These are phyloP conservation scores for Cylindrodendrum hubeiense DNA, from an alignment of 2,329 filamentous ascomycete species.

Conservation along the genomic window DNA sequence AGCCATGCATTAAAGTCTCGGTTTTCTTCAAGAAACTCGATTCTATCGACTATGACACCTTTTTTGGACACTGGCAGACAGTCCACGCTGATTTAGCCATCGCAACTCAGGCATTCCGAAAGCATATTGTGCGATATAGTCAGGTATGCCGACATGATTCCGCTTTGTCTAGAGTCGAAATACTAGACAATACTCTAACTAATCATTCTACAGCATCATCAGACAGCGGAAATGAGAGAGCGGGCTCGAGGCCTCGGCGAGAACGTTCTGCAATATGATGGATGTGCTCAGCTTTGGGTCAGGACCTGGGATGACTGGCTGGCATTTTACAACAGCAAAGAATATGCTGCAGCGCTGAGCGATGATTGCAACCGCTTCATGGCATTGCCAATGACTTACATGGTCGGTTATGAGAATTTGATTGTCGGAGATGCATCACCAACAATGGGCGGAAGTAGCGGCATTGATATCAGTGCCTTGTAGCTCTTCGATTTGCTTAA, in stretches of 20 bases:
- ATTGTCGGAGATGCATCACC: conserved; percentile 7
- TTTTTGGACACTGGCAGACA: conserved; percentile 20
- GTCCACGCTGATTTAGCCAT: conserved; percentile 14
- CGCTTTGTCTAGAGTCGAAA: too few species aligned
- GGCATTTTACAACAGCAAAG: conserved; percentile 18
- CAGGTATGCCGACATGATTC: conserved; percentile 12
- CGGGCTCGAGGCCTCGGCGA: conserved; percentile 1
- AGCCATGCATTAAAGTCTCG: conserved; percentile 16
- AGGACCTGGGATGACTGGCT: conserved; percentile 18
- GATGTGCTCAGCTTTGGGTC: conserved; percentile 19
- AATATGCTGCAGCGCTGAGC: conserved; percentile 15
- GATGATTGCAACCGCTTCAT: conserved; percentile 15
- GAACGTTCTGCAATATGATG: conserved; percentile 10
- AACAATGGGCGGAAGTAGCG: not conserved
- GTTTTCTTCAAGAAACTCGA: conserved; percentile 17
- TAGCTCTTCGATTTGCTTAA: not conserved
- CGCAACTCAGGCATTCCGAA: conserved; percentile 8
- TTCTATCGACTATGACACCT: conserved; percentile 14
- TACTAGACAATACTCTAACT: not conserved
- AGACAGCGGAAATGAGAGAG: conserved; percentile 14
- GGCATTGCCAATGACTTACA: conserved; percentile 13
- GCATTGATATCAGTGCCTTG: not conserved
- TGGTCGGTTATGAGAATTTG: conserved; percentile 16
- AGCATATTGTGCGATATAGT: conserved; percentile 11
- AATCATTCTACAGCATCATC: not conserved